Conservation (phyloP, 345 rosid genomes). For the Boechera retrofracta region DNA sequence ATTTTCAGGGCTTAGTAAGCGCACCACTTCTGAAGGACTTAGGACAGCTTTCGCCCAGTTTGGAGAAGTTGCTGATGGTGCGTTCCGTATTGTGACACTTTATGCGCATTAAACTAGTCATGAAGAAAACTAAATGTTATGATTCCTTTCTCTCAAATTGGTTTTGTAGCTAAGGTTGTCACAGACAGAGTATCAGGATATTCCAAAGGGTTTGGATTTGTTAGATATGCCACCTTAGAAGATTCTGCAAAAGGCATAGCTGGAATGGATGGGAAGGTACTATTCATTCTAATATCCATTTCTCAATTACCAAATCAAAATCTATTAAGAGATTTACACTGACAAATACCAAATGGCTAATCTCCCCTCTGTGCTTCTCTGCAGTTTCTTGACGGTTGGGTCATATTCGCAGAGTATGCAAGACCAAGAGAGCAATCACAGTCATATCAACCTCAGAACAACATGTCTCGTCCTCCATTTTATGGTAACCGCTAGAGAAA, state of each 20-base stretch:
- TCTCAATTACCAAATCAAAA: background rate
- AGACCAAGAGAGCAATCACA: conserved; percentile 53
- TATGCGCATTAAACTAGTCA: background rate
- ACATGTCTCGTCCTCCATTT: conserved; percentile 48
- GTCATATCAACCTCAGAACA: conserved; percentile 40
- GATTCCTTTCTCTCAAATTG: conserved; percentile 11
- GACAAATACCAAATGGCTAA: background rate
- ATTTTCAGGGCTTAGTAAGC: conserved; percentile 79
- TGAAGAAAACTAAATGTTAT: background rate
- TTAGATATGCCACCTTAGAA: conserved; percentile 71
- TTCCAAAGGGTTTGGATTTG: conserved; percentile 96
- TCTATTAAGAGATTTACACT: background rate
- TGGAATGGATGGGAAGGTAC: conserved; percentile 94
- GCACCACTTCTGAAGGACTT: conserved; percentile 74
- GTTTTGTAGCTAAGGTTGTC: conserved; percentile 71
- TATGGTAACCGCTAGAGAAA: conserved; percentile 43
- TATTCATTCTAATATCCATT: background rate
- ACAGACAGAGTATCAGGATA: conserved; percentile 78
- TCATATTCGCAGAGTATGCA: conserved; percentile 79
- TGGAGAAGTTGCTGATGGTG: conserved; percentile 85
- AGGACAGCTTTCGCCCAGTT: conserved; percentile 72
- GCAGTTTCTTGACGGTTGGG: conserved; percentile 84
- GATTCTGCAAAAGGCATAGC: conserved; percentile 85
- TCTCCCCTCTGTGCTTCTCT: conserved; percentile 25
- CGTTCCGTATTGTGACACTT: conserved; percentile 21